These are phyloP conservation scores for Penicillium canariense DNA, from an alignment of 495 filamentous ascomycete genomes.

Conservation along the genomic window DNA sequence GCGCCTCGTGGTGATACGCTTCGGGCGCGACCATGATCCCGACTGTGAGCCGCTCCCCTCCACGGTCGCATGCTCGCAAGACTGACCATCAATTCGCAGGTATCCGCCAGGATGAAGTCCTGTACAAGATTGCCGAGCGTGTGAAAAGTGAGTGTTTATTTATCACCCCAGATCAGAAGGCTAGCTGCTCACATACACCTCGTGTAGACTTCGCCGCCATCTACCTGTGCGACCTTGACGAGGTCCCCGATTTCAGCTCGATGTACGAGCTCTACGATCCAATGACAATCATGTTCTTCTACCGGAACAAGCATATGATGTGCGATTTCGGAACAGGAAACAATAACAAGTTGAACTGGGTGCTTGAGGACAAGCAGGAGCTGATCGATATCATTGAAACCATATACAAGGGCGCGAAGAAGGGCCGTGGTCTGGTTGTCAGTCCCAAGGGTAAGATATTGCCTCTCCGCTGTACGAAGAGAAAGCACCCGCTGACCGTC, in stretches of 20 bases:
- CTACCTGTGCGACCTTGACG: slow-evolving; percentile 94
- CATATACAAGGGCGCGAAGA: slow-evolving; percentile 95
- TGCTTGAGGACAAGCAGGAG: slow-evolving; percentile 97
- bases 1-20: slow-evolving; percentile 91
- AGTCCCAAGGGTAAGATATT: slow-evolving; percentile 71
- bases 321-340: slow-evolving; percentile 97
- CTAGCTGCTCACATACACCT: background rate
- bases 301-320: slow-evolving; percentile 99
- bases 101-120: slow-evolving; percentile 92
- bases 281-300: slow-evolving; percentile 86
- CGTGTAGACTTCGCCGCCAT: slow-evolving; percentile 65
- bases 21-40: slow-evolving; percentile 76
- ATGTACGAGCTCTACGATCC: slow-evolving; percentile 83
- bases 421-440: slow-evolving; percentile 91
- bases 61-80: background rate
- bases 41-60: slow-evolving; percentile 40
- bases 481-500: slow-evolving; percentile 15
- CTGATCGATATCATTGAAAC: slow-evolving; percentile 98
- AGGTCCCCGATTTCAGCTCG: slow-evolving; percentile 94
- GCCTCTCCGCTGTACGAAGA: background rate
- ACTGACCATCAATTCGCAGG: slow-evolving; percentile 37
- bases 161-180: background rate
- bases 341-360: slow-evolving; percentile 98
- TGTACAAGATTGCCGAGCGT: slow-evolving; percentile 64
- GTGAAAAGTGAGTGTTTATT: slow-evolving; percentile 39